A percentile compares a stretch with the other conserved stretches of the same genome.
phyloP scores from a whole-genome alignment of 2,329 filamentous ascomycete genomes.

The Shiraia sp. region DNA sequence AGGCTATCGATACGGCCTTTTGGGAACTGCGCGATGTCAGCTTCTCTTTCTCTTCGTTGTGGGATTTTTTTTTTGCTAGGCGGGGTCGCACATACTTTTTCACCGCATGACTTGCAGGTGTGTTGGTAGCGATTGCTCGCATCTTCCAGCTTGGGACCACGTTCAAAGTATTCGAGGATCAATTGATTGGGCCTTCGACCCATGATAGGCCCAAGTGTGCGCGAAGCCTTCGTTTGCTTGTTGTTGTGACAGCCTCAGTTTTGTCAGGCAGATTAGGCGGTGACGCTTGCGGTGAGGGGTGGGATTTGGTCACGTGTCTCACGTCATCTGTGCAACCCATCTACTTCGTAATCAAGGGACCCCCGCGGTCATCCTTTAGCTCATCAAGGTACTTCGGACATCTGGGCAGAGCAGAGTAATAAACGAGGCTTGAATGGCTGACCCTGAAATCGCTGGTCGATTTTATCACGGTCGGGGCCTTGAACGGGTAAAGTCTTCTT shows the following conservation, averaged over 20 bases:
- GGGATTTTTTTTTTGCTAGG: slow-evolving; percentile 15
- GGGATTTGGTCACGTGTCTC: neutral
- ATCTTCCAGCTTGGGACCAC: slow-evolving; percentile 83
- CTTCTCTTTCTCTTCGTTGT: slow-evolving; percentile 12
- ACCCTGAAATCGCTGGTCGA: no score
- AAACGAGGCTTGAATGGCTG: no score
- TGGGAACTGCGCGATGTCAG: slow-evolving; percentile 61
- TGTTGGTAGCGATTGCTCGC: slow-evolving; percentile 91
- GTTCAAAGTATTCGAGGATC: slow-evolving; percentile 85
- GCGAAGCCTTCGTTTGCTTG: neutral
- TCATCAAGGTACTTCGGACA: no score
- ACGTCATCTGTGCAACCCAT: no score
- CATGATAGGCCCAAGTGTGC: slow-evolving; percentile 55
- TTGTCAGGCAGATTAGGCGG: slow-evolving; percentile 11
- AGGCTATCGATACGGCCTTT: slow-evolving; percentile 87
- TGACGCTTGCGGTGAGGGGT: slow-evolving; percentile 8
- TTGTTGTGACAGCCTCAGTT: slow-evolving; percentile 6
- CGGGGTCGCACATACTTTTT: slow-evolving; percentile 56
- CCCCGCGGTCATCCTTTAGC: no score
- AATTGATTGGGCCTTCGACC: slow-evolving; percentile 82
- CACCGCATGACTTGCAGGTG: slow-evolving; percentile 84
- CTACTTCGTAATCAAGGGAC: no score
- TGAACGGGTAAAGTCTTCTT: no score
- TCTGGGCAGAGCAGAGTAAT: no score
- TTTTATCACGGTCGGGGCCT: no score